These are phyloP conservation scores for Cladosporium sp. DNA, from an alignment of 2,329 filamentous ascomycete genomes.

Conservation along the genomic window DNA sequence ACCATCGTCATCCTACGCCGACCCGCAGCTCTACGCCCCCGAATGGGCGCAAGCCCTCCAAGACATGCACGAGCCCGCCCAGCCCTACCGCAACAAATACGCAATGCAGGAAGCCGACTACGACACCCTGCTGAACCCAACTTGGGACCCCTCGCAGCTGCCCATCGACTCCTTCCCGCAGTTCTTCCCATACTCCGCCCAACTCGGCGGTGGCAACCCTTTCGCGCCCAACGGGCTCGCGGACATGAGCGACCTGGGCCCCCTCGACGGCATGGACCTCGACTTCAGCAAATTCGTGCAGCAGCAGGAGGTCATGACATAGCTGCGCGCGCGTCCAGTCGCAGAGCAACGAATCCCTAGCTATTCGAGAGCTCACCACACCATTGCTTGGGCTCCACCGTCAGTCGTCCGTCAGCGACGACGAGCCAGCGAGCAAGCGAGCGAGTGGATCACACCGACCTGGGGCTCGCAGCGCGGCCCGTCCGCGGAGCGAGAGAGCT, in stretches of 20 bases:
- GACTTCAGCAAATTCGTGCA: constrained; percentile 27
- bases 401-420: background rate
- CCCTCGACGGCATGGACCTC: constrained; percentile 21
- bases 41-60: constrained; percentile 20
- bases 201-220: constrained; percentile 8
- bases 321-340: background rate
- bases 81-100: constrained; percentile 20
- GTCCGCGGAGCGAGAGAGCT: background rate
- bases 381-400: constrained; percentile 1
- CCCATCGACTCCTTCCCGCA: constrained; percentile 4
- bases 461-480: too few species aligned
- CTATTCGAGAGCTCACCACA: background rate
- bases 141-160: background rate
- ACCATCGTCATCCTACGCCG: constrained; percentile 13
- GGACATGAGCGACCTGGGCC: constrained; percentile 4
- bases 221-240: background rate
- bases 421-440: too few species aligned
- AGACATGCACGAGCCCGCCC: constrained; percentile 15
- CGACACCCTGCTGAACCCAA: background rate
- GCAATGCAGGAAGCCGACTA: constrained; percentile 13
- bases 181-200: constrained; percentile 13
- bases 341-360: background rate
- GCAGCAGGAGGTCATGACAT: constrained; percentile 16
- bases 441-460: too few species aligned
- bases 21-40: constrained; percentile 27